Evolutionary conservation across 495 filamentous ascomycete species (phyloP).

Genomic region (Neurospora sublineolata): DNA sequence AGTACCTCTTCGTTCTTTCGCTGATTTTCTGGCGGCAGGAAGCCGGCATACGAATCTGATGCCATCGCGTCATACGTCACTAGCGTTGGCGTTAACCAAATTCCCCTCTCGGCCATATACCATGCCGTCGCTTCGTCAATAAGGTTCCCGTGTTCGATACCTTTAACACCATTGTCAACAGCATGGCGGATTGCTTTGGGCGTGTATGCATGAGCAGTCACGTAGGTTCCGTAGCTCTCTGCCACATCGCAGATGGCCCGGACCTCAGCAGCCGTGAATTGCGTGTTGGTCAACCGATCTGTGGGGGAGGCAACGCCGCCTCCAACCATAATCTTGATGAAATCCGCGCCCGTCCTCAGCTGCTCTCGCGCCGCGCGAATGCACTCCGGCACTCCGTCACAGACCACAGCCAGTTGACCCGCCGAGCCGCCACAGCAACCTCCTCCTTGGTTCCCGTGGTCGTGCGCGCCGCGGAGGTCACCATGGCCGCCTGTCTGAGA

Average conservation of each 20-base stretch:
- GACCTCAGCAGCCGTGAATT: conserved; percentile 44
- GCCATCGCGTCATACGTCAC: conserved; percentile 41
- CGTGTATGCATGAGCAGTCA: conserved; percentile 47
- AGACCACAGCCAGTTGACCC: conserved; percentile 26
- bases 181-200: conserved; percentile 39
- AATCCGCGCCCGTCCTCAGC: conserved; percentile 40
- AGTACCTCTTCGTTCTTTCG: conserved; percentile 39
- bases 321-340: conserved; percentile 47
- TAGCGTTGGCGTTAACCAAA: conserved; percentile 42
- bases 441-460: conserved; percentile 21
- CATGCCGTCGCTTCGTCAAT: conserved; percentile 38
- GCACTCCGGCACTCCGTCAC: conserved; percentile 42
- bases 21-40: conserved; percentile 29
- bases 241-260: conserved; percentile 38
- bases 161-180: conserved; percentile 41
- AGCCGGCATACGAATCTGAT: conserved; percentile 28
- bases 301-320: conserved; percentile 43
- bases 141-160: conserved; percentile 48
- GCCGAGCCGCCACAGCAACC: conserved; percentile 29
- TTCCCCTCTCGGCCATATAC: conserved; percentile 33
- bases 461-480: conserved; percentile 29
- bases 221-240: conserved; percentile 36
- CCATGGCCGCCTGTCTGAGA: conserved; percentile 48
- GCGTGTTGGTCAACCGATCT: conserved; percentile 36
- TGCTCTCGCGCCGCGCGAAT: conserved; percentile 39